phyloP scores from a whole-genome alignment of 257 asterid genomes.

The Solanum habrochaites region DNA sequence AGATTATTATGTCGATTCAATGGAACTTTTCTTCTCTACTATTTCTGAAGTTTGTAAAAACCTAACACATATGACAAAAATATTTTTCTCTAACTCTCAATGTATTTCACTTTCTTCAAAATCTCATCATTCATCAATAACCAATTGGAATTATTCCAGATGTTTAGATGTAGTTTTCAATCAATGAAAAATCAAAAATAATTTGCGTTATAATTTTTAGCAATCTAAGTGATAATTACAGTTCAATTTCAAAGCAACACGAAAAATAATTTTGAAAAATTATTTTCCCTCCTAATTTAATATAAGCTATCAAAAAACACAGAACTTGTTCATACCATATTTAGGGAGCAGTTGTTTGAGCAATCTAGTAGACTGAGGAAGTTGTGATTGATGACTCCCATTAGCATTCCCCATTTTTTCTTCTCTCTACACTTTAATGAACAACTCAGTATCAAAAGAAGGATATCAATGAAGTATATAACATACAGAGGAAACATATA shows the following conservation, averaged over 20 bases:
- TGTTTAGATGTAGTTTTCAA: background rate
- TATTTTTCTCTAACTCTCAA: background rate
- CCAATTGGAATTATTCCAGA: background rate
- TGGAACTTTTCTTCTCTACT: background rate
- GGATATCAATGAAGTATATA: background rate
- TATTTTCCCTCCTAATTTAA: background rate
- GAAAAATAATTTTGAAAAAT: background rate
- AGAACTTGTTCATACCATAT: slow-evolving; percentile 6
- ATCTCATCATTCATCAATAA: background rate
- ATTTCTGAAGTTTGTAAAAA: background rate
- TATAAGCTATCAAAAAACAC: background rate
- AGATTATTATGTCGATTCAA: background rate
- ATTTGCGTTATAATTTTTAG: background rate
- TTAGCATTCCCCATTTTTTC: slow-evolving; percentile 34
- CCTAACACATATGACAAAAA: background rate
- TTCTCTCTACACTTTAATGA: background rate
- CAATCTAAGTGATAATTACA: background rate
- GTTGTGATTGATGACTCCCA: slow-evolving; percentile 20
- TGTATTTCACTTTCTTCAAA: background rate
- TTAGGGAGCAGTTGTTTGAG: slow-evolving; percentile 32
- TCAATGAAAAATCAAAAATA: background rate
- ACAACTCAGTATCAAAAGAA: background rate
- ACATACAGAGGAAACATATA: background rate
- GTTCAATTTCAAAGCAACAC: background rate
- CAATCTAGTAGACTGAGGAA: slow-evolving; percentile 10